A percentile compares a stretch with the other conserved stretches of the same genome.
phyloP scores from a whole-genome alignment of 306 rosid genomes.

The Lotus japonicus region DNA sequence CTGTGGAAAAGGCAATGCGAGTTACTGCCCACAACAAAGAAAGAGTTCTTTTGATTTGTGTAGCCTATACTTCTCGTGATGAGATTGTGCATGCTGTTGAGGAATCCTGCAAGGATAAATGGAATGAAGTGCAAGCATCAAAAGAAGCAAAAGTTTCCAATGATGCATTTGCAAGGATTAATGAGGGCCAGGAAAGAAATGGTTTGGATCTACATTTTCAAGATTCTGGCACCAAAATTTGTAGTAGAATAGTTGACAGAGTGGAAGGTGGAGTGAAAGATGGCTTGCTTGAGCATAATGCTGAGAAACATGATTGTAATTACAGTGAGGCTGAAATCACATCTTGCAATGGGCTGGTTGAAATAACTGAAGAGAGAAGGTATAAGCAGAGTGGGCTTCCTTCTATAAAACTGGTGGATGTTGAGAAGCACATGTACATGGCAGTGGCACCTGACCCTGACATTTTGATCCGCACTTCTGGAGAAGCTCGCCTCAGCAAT shows the following conservation, averaged over 20 bases:
- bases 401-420: slow-evolving; percentile 41
- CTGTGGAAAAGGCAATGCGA: slow-evolving; percentile 65
- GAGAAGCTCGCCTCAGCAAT: slow-evolving; percentile 66
- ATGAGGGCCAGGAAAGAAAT: slow-evolving; percentile 18
- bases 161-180: slow-evolving; percentile 18
- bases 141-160: slow-evolving; percentile 19
- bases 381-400: slow-evolving; percentile 16
- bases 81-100: slow-evolving; percentile 60
- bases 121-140: slow-evolving; percentile 31
- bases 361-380: slow-evolving; percentile 15
- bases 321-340: slow-evolving; percentile 16
- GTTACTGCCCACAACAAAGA: slow-evolving; percentile 52
- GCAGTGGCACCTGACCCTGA: slow-evolving; percentile 76
- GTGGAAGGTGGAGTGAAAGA: slow-evolving; percentile 12
- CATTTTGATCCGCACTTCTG: slow-evolving; percentile 56
- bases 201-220: slow-evolving; percentile 18
- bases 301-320: neutral
- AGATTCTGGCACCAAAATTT: slow-evolving; percentile 18
- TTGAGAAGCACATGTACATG: slow-evolving; percentile 70
- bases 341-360: slow-evolving; percentile 21
- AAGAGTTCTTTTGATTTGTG: slow-evolving; percentile 43
- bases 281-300: slow-evolving; percentile 3
- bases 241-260: neutral
- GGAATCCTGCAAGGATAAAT: slow-evolving; percentile 51
- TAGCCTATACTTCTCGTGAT: slow-evolving; percentile 66